A percentile compares a stretch with the other conserved stretches of the same genome.
Evolutionary conservation across 768 basidiomycete species (phyloP).

Genomic region (Tricholoma bakamatsutake): DNA sequence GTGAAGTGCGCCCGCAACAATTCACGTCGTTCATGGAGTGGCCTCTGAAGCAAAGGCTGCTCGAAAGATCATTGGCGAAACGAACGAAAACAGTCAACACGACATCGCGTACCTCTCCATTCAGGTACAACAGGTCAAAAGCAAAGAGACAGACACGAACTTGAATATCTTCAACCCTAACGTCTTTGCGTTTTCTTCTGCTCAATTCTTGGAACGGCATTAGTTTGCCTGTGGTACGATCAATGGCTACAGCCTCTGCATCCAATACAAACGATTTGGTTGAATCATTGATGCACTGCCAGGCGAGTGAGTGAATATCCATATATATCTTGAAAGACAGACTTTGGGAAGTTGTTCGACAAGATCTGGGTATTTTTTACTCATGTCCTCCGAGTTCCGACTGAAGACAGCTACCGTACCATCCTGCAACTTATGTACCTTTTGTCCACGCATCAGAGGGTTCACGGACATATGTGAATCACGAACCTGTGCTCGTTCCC

Average conservation of each 20-base stretch:
- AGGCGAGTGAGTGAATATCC: slow-evolving; percentile 2
- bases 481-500: slow-evolving; percentile 87
- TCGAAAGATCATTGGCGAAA: not conserved
- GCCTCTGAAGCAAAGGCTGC: slow-evolving; percentile 77
- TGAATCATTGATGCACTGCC: slow-evolving; percentile 76
- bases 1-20: slow-evolving; percentile 78
- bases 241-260: slow-evolving; percentile 95
- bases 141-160: slow-evolving; percentile 95
- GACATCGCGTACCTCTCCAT: slow-evolving; percentile 75
- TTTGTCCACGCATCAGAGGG: slow-evolving; percentile 2
- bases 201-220: slow-evolving; percentile 99
- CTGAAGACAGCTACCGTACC: slow-evolving; percentile 91
- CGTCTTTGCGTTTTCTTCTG: slow-evolving; percentile 92
- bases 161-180: slow-evolving; percentile 96
- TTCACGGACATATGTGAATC: not conserved
- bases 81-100: not conserved
- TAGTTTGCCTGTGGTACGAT: slow-evolving; percentile 73
- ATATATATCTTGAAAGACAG: slow-evolving; percentile 10
- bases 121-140: slow-evolving; percentile 93
- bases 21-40: slow-evolving; percentile 70
- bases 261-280: slow-evolving; percentile 93
- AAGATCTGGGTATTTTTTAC: slow-evolving; percentile 98
- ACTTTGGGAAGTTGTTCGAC: slow-evolving; percentile 89
- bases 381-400: slow-evolving; percentile 98
- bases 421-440: slow-evolving; percentile 81